Percentiles rank a stretch among this genome's conserved stretches.
Conservation (phyloP, 495 filamentous ascomycete genomes). For the Astrocystis sublimbata region DNA sequence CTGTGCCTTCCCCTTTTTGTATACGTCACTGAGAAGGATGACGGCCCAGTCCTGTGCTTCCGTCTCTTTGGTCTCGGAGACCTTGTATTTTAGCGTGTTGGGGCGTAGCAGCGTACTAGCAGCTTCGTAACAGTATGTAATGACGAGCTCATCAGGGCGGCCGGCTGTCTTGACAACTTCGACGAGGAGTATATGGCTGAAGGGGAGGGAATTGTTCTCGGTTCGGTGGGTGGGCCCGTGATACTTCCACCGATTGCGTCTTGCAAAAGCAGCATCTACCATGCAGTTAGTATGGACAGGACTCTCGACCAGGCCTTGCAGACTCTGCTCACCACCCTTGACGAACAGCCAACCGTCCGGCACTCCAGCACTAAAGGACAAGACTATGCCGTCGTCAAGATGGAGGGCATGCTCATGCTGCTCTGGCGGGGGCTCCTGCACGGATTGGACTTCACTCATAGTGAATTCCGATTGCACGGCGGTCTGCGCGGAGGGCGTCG, state of each 20-base stretch:
- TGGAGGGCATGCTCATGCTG: slow-evolving; percentile 12
- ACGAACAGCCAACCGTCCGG: slow-evolving; percentile 20
- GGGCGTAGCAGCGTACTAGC: slow-evolving; percentile 60
- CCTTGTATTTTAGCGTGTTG: slow-evolving; percentile 60
- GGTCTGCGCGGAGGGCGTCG: too few species aligned
- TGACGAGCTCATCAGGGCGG: slow-evolving; percentile 58
- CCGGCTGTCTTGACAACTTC: slow-evolving; percentile 71
- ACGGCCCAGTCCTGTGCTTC: slow-evolving; percentile 60
- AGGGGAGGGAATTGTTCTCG: slow-evolving; percentile 57
- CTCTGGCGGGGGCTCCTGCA: neutral
- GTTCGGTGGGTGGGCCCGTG: slow-evolving; percentile 16
- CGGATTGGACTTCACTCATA: too few species aligned
- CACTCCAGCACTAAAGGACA: slow-evolving; percentile 18
- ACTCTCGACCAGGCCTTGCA: too few species aligned
- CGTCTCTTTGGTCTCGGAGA: slow-evolving; percentile 35
- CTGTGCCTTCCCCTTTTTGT: slow-evolving; percentile 70
- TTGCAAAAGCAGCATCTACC: too few species aligned
- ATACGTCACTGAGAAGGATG: slow-evolving; percentile 61
- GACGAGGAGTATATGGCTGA: slow-evolving; percentile 86
- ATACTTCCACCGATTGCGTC: slow-evolving; percentile 23
- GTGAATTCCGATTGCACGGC: too few species aligned
- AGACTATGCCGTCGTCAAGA: slow-evolving; percentile 22
- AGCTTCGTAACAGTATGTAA: slow-evolving; percentile 67
- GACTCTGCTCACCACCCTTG: slow-evolving; percentile 24
- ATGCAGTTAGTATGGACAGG: too few species aligned